These are phyloP conservation scores for Tagetes patula DNA, from an alignment of 129 eudicot genomes.

Conservation along the genomic window DNA sequence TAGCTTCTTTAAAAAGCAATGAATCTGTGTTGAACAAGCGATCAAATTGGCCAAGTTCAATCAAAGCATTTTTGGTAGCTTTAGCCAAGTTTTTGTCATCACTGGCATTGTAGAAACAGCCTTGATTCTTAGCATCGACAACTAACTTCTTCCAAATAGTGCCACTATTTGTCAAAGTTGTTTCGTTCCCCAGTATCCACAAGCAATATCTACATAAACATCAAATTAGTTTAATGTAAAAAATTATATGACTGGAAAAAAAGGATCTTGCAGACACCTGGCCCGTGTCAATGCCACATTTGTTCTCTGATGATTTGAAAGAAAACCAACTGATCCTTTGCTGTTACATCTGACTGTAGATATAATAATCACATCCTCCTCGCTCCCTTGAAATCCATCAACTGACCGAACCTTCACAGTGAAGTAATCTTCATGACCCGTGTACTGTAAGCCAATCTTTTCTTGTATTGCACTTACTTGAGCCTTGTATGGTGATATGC, in stretches of 20 bases:
- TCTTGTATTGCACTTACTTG: conserved; percentile 60
- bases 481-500: conserved; percentile 74
- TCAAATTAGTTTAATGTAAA: not conserved
- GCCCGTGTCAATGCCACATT: conserved; percentile 84
- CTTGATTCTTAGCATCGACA: conserved; percentile 55
- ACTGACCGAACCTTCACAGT: conserved; percentile 55
- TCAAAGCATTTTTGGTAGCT: conserved; percentile 38
- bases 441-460: conserved; percentile 39
- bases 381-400: conserved; percentile 76
- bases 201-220: conserved; percentile 53
- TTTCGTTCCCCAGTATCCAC: conserved; percentile 71
- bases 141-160: conserved; percentile 66
- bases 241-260: not conserved
- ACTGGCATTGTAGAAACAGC: conserved; percentile 49
- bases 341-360: conserved; percentile 63
- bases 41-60: conserved; percentile 39
- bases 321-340: conserved; percentile 66
- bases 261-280: conserved; percentile 36
- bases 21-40: conserved; percentile 34
- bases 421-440: conserved; percentile 32
- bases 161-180: conserved; percentile 53
- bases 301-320: conserved; percentile 46
- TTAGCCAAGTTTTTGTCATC: conserved; percentile 47
- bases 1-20: conserved; percentile 33
- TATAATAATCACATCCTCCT: conserved; percentile 66